Evolutionary conservation across 2,329 filamentous ascomycete species (phyloP).

Genomic region (Exophiala sp.): DNA sequence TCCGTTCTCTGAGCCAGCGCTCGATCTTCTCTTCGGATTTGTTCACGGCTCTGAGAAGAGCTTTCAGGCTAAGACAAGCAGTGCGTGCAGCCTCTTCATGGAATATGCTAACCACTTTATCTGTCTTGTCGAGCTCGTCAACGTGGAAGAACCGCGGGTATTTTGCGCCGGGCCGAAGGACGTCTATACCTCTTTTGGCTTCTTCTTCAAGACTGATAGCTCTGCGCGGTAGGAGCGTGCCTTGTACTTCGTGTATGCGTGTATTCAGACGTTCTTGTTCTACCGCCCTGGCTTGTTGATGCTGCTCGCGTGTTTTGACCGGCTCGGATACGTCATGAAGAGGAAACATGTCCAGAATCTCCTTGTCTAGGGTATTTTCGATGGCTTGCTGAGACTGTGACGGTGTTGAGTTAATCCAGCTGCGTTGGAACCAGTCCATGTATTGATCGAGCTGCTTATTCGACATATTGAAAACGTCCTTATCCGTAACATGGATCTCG

Average conservation of each 20-base stretch:
- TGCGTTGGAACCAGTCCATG: constrained; percentile 73
- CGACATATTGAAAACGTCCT: constrained; percentile 61
- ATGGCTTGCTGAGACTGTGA: constrained; percentile 40
- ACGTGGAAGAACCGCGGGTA: constrained; percentile 50
- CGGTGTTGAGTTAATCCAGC: constrained; percentile 50
- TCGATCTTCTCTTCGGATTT: constrained; percentile 48
- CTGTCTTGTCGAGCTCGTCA: constrained; percentile 39
- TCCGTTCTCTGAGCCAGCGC: constrained; percentile 36
- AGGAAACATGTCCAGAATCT: constrained; percentile 32
- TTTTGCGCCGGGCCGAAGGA: constrained; percentile 47
- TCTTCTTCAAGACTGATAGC: constrained; percentile 30
- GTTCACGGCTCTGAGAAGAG: constrained; percentile 50
- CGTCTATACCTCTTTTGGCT: constrained; percentile 32
- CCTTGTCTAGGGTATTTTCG: constrained; percentile 26
- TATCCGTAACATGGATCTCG: constrained; percentile 56
- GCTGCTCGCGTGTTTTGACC: constrained; percentile 3
- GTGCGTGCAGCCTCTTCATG: constrained; percentile 51
- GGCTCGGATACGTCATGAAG: constrained; percentile 10
- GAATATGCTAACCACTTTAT: constrained; percentile 45
- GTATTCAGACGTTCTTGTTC: constrained; percentile 28
- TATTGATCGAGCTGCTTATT: constrained; percentile 67
- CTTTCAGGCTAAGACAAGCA: constrained; percentile 49
- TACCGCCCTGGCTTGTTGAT: constrained; percentile 13
- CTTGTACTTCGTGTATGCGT: constrained; percentile 36
- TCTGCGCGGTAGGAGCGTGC: constrained; percentile 41